Evolutionary conservation across 1,139 yeast species (phyloP).

Genomic region (Candida buenavistaensis): DNA sequence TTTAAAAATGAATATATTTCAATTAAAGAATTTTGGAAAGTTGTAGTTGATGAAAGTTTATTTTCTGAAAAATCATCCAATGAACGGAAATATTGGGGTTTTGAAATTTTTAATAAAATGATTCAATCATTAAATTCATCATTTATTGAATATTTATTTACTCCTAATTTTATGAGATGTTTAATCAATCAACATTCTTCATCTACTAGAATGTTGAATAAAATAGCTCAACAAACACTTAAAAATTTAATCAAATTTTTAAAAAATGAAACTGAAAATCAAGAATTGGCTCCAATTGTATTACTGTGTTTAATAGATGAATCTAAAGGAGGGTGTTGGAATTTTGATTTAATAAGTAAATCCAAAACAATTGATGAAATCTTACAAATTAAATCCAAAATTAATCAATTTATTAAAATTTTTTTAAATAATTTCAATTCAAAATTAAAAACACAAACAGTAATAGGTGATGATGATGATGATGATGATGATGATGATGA

Average conservation of each 20-base stretch:
- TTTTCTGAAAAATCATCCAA: conserved; percentile 77
- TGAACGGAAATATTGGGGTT: conserved; percentile 87
- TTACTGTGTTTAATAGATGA: conserved; percentile 51
- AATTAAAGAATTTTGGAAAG: conserved; percentile 77
- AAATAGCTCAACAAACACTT: conserved; percentile 58
- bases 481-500: no score
- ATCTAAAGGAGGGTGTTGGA: conserved; percentile 58
- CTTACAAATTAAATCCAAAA: conserved; percentile 26
- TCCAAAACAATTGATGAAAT: conserved; percentile 66
- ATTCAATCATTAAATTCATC: conserved; percentile 20
- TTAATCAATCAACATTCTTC: conserved; percentile 78
- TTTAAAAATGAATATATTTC: conserved; percentile 24
- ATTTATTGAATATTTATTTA: conserved; percentile 47
- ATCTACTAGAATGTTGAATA: conserved; percentile 63
- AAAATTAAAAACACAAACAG: conserved; percentile 25
- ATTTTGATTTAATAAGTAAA: conserved; percentile 78
- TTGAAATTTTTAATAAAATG: conserved; percentile 64
- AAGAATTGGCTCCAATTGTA: conserved; percentile 48
- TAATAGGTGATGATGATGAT: conserved; percentile 12
- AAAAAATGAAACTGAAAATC: conserved; percentile 29
- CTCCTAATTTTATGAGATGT: conserved; percentile 72
- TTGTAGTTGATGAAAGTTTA: conserved; percentile 75
- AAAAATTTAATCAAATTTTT: conserved; percentile 40
- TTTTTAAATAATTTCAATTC: conserved; percentile 18
- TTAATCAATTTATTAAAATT: conserved; percentile 5